Conservation (phyloP, 2,329 filamentous ascomycete genomes). For the Aspergillus sp. region DNA sequence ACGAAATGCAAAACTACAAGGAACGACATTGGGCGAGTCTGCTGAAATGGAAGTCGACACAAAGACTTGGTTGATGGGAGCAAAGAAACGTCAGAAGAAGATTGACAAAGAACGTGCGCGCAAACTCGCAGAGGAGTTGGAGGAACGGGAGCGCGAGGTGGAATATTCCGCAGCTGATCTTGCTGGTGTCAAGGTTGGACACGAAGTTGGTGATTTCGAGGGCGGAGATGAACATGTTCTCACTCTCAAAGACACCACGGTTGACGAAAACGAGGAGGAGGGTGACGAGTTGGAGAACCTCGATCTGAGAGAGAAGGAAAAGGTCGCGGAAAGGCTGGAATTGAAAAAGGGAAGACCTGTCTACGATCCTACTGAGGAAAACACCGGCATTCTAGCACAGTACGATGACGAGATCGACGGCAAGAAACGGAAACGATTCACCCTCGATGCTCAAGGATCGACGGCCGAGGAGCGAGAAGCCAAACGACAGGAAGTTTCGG, state of each 20-base stretch:
- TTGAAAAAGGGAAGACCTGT: slow-evolving; percentile 84
- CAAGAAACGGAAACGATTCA: slow-evolving; percentile 85
- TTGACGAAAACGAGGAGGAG: slow-evolving; percentile 77
- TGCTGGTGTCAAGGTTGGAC: slow-evolving; percentile 84
- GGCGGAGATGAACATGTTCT: slow-evolving; percentile 80
- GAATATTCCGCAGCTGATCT: slow-evolving; percentile 84
- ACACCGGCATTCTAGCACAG: slow-evolving; percentile 70
- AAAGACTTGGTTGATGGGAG: slow-evolving; percentile 77
- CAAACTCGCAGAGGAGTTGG: slow-evolving; percentile 68
- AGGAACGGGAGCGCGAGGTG: slow-evolving; percentile 66
- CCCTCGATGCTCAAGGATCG: slow-evolving; percentile 72
- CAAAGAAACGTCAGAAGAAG: slow-evolving; percentile 92
- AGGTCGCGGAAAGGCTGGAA: slow-evolving; percentile 62
- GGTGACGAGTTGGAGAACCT: slow-evolving; percentile 71
- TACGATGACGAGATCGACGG: slow-evolving; percentile 95
- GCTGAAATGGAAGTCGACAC: slow-evolving; percentile 68
- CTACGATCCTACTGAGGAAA: slow-evolving; percentile 77
- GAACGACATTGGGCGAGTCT: slow-evolving; percentile 75
- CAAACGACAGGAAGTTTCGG: slow-evolving; percentile 50
- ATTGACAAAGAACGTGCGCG: slow-evolving; percentile 70
- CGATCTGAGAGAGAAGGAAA: slow-evolving; percentile 38
- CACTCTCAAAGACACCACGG: slow-evolving; percentile 88
- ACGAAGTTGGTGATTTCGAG: slow-evolving; percentile 76
- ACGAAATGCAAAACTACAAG: slow-evolving; percentile 69
- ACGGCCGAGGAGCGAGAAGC: slow-evolving; percentile 59